Percentiles rank a stretch among this genome's conserved stretches.
Evolutionary conservation across 306 rosid genomes (phyloP).

Genomic region (Fagus crenata): DNA sequence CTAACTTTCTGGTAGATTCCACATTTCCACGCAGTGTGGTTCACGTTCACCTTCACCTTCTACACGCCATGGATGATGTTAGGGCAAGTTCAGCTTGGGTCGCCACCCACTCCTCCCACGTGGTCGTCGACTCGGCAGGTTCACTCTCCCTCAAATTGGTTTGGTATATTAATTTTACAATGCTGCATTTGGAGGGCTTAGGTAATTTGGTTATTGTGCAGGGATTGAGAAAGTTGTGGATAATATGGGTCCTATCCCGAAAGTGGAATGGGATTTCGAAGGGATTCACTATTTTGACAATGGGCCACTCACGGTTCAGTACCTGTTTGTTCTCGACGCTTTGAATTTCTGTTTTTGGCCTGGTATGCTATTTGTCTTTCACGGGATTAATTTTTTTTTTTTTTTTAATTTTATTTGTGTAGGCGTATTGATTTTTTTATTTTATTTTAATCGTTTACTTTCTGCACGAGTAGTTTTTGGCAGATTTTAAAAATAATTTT

Average conservation of each 20-base stretch:
- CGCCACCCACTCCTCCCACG: constrained; percentile 76
- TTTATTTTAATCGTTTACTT: too few species aligned
- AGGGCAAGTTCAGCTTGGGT: constrained; percentile 94
- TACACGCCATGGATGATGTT: constrained; percentile 73
- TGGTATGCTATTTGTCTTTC: constrained; percentile 40
- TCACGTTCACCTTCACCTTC: background rate
- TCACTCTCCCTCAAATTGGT: background rate
- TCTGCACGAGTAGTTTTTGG: too few species aligned
- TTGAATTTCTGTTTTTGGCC: constrained; percentile 98
- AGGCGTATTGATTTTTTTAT: too few species aligned
- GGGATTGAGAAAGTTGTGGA: constrained; percentile 83
- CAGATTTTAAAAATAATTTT: too few species aligned
- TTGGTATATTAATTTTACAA: background rate
- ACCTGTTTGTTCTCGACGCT: constrained; percentile 83
- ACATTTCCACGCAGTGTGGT: constrained; percentile 28
- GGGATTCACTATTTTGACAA: constrained; percentile 96
- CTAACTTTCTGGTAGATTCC: background rate
- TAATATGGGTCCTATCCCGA: constrained; percentile 67
- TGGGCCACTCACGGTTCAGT: constrained; percentile 93
- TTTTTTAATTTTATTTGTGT: background rate
- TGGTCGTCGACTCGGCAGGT: constrained; percentile 80
- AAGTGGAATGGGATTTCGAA: constrained; percentile 92
- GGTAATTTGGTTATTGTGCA: constrained; percentile 25
- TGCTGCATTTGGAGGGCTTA: background rate
- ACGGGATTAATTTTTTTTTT: background rate